These are phyloP conservation scores for Elaphomyces granulatus DNA, from an alignment of 495 filamentous ascomycete genomes.

Conservation along the genomic window DNA sequence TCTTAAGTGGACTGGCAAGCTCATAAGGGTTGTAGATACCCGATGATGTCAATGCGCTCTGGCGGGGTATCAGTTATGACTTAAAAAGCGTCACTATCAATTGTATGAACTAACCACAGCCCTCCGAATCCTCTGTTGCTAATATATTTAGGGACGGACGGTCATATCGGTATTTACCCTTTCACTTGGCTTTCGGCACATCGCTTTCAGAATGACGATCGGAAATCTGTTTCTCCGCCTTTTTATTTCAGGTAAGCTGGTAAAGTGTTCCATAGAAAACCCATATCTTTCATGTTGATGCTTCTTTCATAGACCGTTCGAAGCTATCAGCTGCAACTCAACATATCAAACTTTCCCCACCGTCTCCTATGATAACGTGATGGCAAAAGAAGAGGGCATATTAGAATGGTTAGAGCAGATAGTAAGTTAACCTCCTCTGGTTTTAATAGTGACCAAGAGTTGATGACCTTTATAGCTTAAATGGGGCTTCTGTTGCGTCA, in stretches of 20 bases:
- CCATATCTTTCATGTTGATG: too few relatives aligned
- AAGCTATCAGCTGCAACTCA: slow-evolving; percentile 5
- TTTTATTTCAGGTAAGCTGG: slow-evolving; percentile 9
- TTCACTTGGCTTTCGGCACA: slow-evolving; percentile 31
- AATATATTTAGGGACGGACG: slow-evolving; percentile 23
- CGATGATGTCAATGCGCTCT: slow-evolving; percentile 29
- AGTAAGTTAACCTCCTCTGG: slow-evolving; percentile 29
- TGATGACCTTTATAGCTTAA: slow-evolving; percentile 26
- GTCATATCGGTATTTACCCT: slow-evolving; percentile 41
- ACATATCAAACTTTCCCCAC: slow-evolving; percentile 30
- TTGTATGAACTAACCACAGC: slow-evolving; percentile 17
- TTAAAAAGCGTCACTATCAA: slow-evolving; percentile 1
- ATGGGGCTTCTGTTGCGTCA: slow-evolving; percentile 59
- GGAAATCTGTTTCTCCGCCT: slow-evolving; percentile 12
- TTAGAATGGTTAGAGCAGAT: slow-evolving; percentile 44
- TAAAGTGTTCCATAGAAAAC: too few relatives aligned
- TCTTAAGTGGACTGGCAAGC: slow-evolving; percentile 1
- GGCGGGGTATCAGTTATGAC: slow-evolving; percentile 14
- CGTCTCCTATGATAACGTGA: slow-evolving; percentile 44
- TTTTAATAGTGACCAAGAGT: slow-evolving; percentile 1
- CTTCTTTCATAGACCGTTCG: slow-evolving; percentile 19
- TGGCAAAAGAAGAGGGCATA: slow-evolving; percentile 39
- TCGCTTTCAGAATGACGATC: slow-evolving; percentile 13
- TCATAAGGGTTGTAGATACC: slow-evolving; percentile 38
- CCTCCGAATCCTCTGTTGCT: background rate